Evolutionary conservation across 371 early-diverging fungal genomes (phyloP), one percentile per base, ranked within the genome.

Genomic region (Apophysomyces sp.): DNA sequence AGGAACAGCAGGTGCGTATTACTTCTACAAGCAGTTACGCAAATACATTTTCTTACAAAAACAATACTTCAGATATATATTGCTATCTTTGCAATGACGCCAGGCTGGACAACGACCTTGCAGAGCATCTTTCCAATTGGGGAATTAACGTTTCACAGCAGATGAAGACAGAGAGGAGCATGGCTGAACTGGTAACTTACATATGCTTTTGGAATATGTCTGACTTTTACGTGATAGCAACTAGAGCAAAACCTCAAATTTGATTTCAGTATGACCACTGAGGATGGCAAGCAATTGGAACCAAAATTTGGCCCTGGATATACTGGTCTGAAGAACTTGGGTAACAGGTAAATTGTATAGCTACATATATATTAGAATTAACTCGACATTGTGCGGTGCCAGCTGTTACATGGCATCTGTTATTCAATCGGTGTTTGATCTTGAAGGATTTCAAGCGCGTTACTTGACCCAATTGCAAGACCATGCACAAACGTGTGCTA

Each of bases 351-450:
- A 55, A 8, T 9, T 9, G 5, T 11, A 26, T 28, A 21, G 9
- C 3, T 53, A 15, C 30, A 7, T 58, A 18, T 5, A 51, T 36
- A 3, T 58, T 32, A 28, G 39, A 24, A 12, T 28, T 57, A 6
- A 15, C 18, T 65, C 26, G 8, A 29, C 4, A 15, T 31, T 30
- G 24, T 11, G 16, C n/a, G 6, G 24, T 5, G 28, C 7, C 61
- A 94, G 96, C 61, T 98, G 98, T 73, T 98, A 98, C 77, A 90
- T 98, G 92, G 94, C 95, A 3, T 94, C 98, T 0, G 89, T 97
- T 0, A 65, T 96, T 34, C 98, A 97, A 74, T 85, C 90, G 7
- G 76, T 95, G 3, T 94, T 95, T 66, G 80, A 86, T 49, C 72
- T 94, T 9, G 73, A 77, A n/a, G 68, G 80, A 1, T 94, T 95